Conservation (phyloP, 371 early-diverging fungal species). For the Lichtheimia ramosa region DNA sequence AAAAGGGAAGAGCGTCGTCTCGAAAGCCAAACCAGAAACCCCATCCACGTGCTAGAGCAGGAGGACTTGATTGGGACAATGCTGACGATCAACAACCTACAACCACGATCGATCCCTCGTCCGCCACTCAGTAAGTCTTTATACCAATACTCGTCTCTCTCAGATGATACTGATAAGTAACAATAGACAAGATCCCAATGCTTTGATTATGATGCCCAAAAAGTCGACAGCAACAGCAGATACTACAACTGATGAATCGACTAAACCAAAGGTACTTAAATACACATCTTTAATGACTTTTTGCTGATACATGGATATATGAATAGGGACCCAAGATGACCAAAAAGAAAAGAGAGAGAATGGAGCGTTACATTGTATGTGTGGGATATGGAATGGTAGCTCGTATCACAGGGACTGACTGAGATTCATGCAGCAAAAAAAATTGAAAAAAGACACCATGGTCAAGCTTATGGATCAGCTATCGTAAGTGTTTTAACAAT, state of each 20-base stretch:
- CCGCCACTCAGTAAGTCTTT: neutral
- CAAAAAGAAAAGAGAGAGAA: conserved; percentile 74
- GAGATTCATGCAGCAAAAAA: conserved; percentile 66
- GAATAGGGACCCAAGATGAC: conserved; percentile 39
- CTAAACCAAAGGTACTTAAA: neutral
- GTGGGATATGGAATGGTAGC: neutral
- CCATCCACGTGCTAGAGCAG: conserved; percentile 53
- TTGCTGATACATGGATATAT: neutral
- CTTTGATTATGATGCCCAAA: conserved; percentile 38
- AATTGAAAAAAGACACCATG: conserved; percentile 92
- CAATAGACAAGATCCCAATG: conserved; percentile 31
- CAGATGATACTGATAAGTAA: neutral
- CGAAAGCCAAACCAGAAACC: conserved; percentile 40
- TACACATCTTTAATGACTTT: too few species aligned
- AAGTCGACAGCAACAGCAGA: conserved; percentile 2
- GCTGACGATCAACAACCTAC: conserved; percentile 10
- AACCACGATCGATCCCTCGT: neutral
- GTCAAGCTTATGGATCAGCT: conserved; percentile 81
- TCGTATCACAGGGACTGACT: too few species aligned
- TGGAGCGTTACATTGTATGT: conserved; percentile 83
- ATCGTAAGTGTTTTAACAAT: conserved; percentile 34
- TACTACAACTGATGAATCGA: neutral
- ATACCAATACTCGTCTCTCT: neutral
- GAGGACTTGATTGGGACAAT: conserved; percentile 31
- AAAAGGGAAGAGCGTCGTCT: conserved; percentile 57